Base-by-base conservation (phyloP, 352 stramenopile genomes). In the Phytophthora tentaculata region DNA sequence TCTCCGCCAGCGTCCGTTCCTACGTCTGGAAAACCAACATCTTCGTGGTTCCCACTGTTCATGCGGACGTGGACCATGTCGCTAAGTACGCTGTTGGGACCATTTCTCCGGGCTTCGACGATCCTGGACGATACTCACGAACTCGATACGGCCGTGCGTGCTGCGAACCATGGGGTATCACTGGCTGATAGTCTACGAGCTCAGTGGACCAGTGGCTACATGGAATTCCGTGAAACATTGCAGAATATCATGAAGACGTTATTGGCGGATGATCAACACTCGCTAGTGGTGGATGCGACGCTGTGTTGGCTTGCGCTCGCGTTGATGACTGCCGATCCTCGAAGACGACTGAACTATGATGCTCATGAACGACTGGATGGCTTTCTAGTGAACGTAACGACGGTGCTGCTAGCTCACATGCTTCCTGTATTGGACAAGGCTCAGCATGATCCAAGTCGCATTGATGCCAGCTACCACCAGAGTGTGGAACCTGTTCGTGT, bases 381-480 rank as follows among this genome's bases (percentile, higher is more conserved):
- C 2, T 82, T 92, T 29, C 63, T 94, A 47, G 77, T 90, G 29
- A 94, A 94, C 64, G 53, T 94, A 41, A 82, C 67, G 2, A 74
- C 74, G 2, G 80, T 81, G 43, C 57, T 92, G 6, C 74, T 90
- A 2, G 61, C 75, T 24, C 54, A 82, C 17, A 71, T 76, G 12
- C 56, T 85, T 2, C 69, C 73, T n/a, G 44, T 81, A n/a, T 44
- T 88, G 8, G 53, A 76, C 7, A 69, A 75, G 2, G 71, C 59
- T 1, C 67, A 76, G 35, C 49, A 68, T 41, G 56, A 64, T 22
- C 53, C 59, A 28, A 67, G 56, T 4, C 39, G 12, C 7, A 73
- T 94, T 10, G 79, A 92, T 57, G 56, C 69, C n/a, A 69, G 47
- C 2, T 91, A 91, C 52, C 86, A 92, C 60, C 72, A 81, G 22